Conservation (phyloP, 768 basidiomycete species). For the Hirschioporus abietinus region DNA sequence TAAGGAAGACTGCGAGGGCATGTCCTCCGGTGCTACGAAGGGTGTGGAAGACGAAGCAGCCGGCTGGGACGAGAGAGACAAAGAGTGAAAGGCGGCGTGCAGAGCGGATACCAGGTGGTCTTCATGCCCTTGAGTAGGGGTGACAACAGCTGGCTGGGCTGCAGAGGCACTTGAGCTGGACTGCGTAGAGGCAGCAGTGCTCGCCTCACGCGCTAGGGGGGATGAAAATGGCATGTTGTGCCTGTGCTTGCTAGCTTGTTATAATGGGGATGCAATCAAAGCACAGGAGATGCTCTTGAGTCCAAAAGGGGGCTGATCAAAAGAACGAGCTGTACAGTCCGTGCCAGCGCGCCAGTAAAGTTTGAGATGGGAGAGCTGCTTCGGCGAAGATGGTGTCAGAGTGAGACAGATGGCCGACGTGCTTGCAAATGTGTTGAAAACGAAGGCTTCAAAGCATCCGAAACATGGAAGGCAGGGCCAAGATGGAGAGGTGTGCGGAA, state of each 20-base stretch:
- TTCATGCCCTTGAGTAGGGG: constrained; percentile 15
- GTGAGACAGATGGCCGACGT: not conserved
- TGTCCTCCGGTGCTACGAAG: constrained; percentile 8
- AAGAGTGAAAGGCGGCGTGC: constrained; percentile 32
- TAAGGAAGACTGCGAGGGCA: not conserved
- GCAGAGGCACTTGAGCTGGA: not conserved
- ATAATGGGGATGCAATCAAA: not conserved
- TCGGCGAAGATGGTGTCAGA: not conserved
- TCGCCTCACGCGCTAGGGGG: not conserved
- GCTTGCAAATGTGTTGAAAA: not conserved
- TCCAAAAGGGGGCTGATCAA: not conserved
- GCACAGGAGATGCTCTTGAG: not conserved
- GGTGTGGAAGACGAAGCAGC: constrained; percentile 17
- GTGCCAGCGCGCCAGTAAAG: not conserved
- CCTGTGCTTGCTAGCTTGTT: not conserved
- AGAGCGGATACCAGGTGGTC: constrained; percentile 32
- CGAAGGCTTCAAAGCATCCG: not conserved
- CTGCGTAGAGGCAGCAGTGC: not conserved
- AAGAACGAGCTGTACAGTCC: not conserved
- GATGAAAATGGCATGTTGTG: not conserved
- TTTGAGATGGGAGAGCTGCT: not conserved
- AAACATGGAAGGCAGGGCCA: not conserved
- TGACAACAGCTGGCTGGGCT: not conserved
- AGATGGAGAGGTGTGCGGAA: not conserved
- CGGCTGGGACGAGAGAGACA: constrained; percentile 19